Conservation (phyloP, 805 yeast species). For the Wickerhamomyces xylosicus region DNA sequence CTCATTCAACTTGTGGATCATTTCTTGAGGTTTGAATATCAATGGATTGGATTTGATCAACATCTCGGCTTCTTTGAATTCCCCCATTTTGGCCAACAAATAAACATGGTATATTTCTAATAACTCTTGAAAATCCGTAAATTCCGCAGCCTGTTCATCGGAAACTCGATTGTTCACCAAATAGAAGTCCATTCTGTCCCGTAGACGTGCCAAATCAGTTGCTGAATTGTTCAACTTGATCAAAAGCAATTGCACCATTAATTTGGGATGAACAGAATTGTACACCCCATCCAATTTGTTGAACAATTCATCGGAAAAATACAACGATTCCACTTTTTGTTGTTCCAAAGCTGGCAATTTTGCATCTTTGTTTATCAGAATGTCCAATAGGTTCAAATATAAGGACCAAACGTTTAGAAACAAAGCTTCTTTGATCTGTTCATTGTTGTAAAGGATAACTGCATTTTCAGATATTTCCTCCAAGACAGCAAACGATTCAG, state of each 20-base stretch:
- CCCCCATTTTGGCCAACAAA: constrained; percentile 12
- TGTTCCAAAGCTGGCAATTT: background rate
- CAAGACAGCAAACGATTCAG: constrained; percentile 8
- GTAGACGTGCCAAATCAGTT: constrained; percentile 9
- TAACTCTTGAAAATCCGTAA: constrained; percentile 10
- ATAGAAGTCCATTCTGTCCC: constrained; percentile 14
- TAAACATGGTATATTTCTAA: constrained; percentile 16
- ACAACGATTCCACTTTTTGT: constrained; percentile 1
- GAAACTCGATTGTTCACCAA: constrained; percentile 6
- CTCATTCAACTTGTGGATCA: constrained; percentile 7
- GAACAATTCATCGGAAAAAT: constrained; percentile 10
- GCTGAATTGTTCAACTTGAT: constrained; percentile 15
- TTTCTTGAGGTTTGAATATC: constrained; percentile 7
- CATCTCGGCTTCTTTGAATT: constrained; percentile 14
- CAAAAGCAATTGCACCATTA: constrained; percentile 11
- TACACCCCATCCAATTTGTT: constrained; percentile 6
- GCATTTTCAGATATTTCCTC: constrained; percentile 5
- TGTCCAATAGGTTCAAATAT: constrained; percentile 18
- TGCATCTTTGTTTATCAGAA: constrained; percentile 11
- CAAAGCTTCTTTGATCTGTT: constrained; percentile 7
- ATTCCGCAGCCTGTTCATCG: constrained; percentile 1
- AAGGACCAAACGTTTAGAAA: constrained; percentile 16
- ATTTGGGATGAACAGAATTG: constrained; percentile 11
- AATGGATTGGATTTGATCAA: constrained; percentile 12
- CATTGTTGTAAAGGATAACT: constrained; percentile 5